Conservation (phyloP, 305 asterid species). For the Fraxinus ornus region DNA sequence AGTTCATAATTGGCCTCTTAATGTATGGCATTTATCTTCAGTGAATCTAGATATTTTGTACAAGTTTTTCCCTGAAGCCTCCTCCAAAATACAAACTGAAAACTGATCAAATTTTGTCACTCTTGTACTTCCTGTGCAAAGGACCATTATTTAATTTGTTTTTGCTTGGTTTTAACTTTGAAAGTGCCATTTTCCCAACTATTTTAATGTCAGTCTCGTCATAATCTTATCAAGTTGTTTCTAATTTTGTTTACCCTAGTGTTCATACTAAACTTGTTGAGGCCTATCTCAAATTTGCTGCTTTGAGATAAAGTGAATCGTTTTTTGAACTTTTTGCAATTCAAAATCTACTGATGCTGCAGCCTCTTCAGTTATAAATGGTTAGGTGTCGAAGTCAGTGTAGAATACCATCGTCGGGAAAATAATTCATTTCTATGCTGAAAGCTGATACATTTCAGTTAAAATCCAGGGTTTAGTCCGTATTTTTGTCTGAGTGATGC, state of each 20-base stretch:
- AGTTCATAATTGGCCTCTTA: background rate
- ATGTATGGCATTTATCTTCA: background rate
- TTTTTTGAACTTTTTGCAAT: background rate
- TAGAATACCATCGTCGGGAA: background rate
- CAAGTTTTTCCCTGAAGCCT: background rate
- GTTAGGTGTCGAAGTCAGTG: constrained; percentile 2
- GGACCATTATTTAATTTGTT: background rate
- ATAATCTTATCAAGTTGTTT: background rate
- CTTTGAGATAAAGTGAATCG: background rate
- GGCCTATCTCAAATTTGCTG: background rate
- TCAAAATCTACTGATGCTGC: background rate
- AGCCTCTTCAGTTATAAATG: background rate
- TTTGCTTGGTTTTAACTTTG: background rate
- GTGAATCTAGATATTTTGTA: background rate
- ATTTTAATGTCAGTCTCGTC: background rate
- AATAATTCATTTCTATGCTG: constrained; percentile 5
- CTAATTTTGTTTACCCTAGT: background rate
- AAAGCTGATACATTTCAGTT: background rate
- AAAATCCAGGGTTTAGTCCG: background rate
- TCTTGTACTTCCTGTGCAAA: background rate
- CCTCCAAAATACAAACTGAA: background rate
- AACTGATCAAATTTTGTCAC: background rate
- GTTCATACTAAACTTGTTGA: background rate
- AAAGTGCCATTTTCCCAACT: background rate
- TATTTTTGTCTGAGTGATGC: background rate